Percentiles rank a stretch among this genome's conserved stretches.
These are phyloP conservation scores for Aurantiochytrium sp. DNA, from an alignment of 108 stramenopile genomes.

Conservation along the genomic window DNA sequence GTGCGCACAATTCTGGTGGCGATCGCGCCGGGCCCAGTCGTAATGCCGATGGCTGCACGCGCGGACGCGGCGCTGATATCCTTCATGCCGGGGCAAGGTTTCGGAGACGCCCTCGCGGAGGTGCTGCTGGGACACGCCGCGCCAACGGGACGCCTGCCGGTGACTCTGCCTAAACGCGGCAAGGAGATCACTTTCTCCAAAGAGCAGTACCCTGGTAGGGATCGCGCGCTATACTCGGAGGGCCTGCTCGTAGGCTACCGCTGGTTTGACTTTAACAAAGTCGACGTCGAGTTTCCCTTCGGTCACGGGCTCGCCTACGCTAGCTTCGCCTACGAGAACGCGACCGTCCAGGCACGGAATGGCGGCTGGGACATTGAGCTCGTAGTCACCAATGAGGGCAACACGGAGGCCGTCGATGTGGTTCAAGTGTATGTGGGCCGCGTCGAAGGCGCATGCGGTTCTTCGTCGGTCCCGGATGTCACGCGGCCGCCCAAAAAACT, in stretches of 20 bases:
- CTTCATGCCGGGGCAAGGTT: slow-evolving; percentile 64
- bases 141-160: slow-evolving; percentile 59
- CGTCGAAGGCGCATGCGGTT: too few species aligned
- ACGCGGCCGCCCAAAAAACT: slow-evolving; percentile 17
- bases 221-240: slow-evolving; percentile 58
- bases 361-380: background rate
- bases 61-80: slow-evolving; percentile 51
- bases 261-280: slow-evolving; percentile 52
- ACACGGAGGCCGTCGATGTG: background rate
- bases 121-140: slow-evolving; percentile 60
- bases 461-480: background rate
- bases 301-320: slow-evolving; percentile 69
- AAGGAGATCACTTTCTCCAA: slow-evolving; percentile 25
- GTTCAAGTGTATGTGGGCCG: background rate
- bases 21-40: slow-evolving; percentile 40
- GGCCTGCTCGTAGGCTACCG: slow-evolving; percentile 69
- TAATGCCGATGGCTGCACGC: slow-evolving; percentile 54
- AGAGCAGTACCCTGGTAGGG: slow-evolving; percentile 29
- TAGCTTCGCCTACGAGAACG: slow-evolving; percentile 54
- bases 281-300: slow-evolving; percentile 63
- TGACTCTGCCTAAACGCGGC: slow-evolving; percentile 56
- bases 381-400: background rate
- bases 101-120: slow-evolving; percentile 61
- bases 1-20: slow-evolving; percentile 44
- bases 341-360: slow-evolving; percentile 24